phyloP scores from a whole-genome alignment of 1,284 basidiomycete species.

The Wallemia hederae region DNA sequence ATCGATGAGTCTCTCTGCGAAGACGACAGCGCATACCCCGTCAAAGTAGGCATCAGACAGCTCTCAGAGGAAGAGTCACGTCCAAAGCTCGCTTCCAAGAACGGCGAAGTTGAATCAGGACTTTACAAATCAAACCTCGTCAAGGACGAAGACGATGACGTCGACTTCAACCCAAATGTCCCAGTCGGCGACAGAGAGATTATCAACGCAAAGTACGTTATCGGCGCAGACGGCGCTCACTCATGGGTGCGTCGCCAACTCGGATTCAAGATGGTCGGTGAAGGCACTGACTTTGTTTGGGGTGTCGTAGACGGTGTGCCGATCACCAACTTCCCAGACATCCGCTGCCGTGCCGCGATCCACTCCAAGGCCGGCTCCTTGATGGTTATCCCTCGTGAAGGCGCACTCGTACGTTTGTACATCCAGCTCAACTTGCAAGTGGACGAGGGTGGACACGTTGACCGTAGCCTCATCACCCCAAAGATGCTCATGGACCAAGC shows the following conservation, averaged over 20 bases:
- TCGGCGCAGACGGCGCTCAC: slow-evolving; percentile 35
- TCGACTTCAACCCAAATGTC: slow-evolving; percentile 10
- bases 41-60: slow-evolving; percentile 11
- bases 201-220: slow-evolving; percentile 29
- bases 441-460: slow-evolving; percentile 28
- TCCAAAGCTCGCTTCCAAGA: slow-evolving; percentile 5
- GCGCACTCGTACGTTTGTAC: slow-evolving; percentile 38
- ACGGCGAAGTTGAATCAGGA: background rate
- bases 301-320: slow-evolving; percentile 42
- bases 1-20: slow-evolving; percentile 7
- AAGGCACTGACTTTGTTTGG: slow-evolving; percentile 40
- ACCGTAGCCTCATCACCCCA: slow-evolving; percentile 30
- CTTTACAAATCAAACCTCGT: slow-evolving; percentile 5
- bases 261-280: slow-evolving; percentile 43
- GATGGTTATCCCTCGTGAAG: slow-evolving; percentile 40
- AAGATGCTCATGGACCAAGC: slow-evolving; percentile 32
- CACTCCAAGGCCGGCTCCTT: slow-evolving; percentile 20
- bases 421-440: slow-evolving; percentile 32
- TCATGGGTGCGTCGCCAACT: slow-evolving; percentile 45
- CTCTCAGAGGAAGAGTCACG: slow-evolving; percentile 12
- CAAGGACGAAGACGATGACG: slow-evolving; percentile 12
- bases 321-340: slow-evolving; percentile 49
- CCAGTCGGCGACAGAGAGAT: slow-evolving; percentile 15
- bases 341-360: slow-evolving; percentile 34
- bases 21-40: slow-evolving; percentile 9